Evolutionary conservation across 352 stramenopile genomes (phyloP).

Genomic region (Globisporangium cystogenes): DNA sequence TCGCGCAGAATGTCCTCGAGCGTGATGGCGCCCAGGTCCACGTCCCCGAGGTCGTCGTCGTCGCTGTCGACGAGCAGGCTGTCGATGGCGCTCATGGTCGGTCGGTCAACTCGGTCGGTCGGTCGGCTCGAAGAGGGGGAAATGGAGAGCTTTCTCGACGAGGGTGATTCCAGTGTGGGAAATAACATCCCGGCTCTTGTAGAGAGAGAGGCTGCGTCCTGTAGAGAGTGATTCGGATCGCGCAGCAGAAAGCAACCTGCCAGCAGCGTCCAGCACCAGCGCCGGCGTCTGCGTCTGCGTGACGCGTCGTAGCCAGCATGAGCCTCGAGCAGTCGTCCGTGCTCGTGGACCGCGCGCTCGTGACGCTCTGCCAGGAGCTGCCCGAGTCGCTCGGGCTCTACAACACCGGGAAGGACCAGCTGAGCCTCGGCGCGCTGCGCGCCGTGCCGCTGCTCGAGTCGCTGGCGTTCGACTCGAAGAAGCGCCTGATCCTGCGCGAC

Average conservation of each 20-base stretch:
- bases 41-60: conserved; percentile 54
- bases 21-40: conserved; percentile 61
- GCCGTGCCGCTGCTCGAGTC: conserved; percentile 47
- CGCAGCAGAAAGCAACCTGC: not conserved
- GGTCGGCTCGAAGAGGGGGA: not conserved
- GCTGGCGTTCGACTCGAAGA: conserved; percentile 46
- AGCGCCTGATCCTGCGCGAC: conserved; percentile 58
- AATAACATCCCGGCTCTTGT: not conserved
- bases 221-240: not conserved
- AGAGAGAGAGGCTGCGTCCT: not conserved
- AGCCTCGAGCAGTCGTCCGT: conserved; percentile 64
- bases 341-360: conserved; percentile 69
- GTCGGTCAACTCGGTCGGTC: no score
- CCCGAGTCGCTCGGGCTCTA: conserved; percentile 76
- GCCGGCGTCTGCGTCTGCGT: no score
- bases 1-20: conserved; percentile 72
- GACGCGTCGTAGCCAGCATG: no score
- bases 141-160: not conserved
- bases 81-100: conserved; percentile 47
- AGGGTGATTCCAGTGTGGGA: no score
- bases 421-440: conserved; percentile 52
- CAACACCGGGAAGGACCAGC: conserved; percentile 67
- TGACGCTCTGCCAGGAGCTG: conserved; percentile 70
- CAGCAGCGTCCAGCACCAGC: no score
- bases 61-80: conserved; percentile 63